Base-by-base conservation (phyloP, 2,329 filamentous ascomycete species). In the Beauveria pseudobassiana region DNA sequence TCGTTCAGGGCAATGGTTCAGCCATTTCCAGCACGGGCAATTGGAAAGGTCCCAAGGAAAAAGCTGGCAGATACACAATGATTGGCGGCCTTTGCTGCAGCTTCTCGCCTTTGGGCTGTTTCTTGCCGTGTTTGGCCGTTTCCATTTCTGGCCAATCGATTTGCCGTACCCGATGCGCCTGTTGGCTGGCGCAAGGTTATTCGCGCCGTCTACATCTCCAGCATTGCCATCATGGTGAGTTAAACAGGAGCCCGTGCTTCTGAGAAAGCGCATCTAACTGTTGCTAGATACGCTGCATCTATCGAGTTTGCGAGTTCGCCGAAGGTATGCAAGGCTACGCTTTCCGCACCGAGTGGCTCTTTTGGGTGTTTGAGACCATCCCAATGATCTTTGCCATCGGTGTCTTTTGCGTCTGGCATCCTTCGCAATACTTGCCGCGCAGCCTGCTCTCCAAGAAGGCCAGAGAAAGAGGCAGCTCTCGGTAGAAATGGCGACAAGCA, bases 231-330 rank as follows among this genome's bases (percentile, higher is more conserved):
- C 49, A 70, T 79, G 71, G 78, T 81, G 67, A 63, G 76, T 6
- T 6, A 4, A 5, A 8, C 1, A 1, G 50, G 1, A 3, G 8
- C 3, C n/a, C 24, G 9, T 12, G 1, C 14, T 9, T 24, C 14
- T 46, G 38, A 16, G 38, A 4, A 8, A n/a, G 4, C n/a, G 12
- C n/a, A 2, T 8, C n/a, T 20, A 38, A 59, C 9, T 12, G 18
- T 0, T 5, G 1, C 6, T 24, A 82, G 71, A 64, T 81, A 3
- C 79, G 80, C 16, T 81, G 77, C n/a, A 73, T 82, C 30, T 84
- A 80, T 63, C 77, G 80, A n/a, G 76, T 80, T 4, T 74, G 80
- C 53, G 80, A 84, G 64, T 83, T 82, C 63, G 76, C 77, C 0
- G 74, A 81, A 42, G 81, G 80, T 0, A 78, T 77, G n/a, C 69